Evolutionary conservation across 1,139 yeast species (phyloP).

Genomic region (Yarrowia galli): DNA sequence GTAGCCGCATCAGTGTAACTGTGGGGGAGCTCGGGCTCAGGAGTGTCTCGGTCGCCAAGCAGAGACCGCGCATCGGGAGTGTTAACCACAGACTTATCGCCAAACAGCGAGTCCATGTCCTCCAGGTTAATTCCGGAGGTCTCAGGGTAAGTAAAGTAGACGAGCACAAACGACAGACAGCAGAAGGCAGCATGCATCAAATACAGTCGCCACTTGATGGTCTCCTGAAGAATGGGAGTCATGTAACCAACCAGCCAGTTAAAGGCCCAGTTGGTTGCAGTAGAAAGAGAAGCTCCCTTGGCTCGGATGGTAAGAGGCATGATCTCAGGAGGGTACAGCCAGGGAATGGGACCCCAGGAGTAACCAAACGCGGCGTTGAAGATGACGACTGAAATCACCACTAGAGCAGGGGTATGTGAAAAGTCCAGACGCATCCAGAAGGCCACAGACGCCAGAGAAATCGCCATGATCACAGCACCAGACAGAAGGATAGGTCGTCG

Average conservation of each 20-base stretch:
- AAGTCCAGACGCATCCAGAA: conserved; percentile 68
- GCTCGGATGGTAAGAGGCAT: conserved; percentile 88
- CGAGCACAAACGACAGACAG: conserved; percentile 71
- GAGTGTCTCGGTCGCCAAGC: conserved; percentile 15
- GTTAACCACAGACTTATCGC: conserved; percentile 57
- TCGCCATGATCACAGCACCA: conserved; percentile 82
- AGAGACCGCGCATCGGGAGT: conserved; percentile 33
- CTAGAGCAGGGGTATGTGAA: conserved; percentile 69
- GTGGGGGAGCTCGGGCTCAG: conserved; percentile 21
- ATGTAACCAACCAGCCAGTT: conserved; percentile 90
- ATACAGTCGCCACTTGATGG: conserved; percentile 80
- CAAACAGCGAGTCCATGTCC: conserved; percentile 86
- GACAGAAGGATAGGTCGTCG: conserved; percentile 78
- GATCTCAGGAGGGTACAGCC: conserved; percentile 90
- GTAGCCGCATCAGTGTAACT: conserved; percentile 10
- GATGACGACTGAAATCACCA: conserved; percentile 72
- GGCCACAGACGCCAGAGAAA: conserved; percentile 70
- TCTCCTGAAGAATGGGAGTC: conserved; percentile 84
- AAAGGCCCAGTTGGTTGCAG: conserved; percentile 95
- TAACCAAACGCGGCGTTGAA: conserved; percentile 88
- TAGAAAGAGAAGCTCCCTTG: conserved; percentile 88
- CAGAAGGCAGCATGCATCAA: conserved; percentile 83
- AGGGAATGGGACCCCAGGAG: conserved; percentile 92
- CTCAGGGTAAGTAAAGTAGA: conserved; percentile 78
- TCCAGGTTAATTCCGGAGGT: conserved; percentile 89